A percentile compares a stretch with the other conserved stretches of the same genome.
Conservation (phyloP, 2,329 filamentous ascomycete species). For the Neoscytalidium dimidiatum region DNA sequence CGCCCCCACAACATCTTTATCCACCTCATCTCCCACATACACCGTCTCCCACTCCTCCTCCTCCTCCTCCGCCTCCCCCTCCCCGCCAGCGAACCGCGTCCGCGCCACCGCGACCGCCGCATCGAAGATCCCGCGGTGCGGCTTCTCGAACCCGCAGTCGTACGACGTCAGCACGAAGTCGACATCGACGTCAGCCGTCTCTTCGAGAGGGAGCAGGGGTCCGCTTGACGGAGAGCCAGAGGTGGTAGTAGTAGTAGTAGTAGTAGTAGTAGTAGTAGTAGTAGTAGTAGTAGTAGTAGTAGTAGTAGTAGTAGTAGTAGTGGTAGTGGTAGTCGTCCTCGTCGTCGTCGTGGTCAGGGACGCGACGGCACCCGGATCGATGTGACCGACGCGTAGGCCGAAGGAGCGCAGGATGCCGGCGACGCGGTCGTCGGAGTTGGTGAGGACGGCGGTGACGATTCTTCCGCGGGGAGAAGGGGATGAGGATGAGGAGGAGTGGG, state of each 20-base stretch:
- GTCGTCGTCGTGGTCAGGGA: not conserved
- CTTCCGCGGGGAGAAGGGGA: slow-evolving; percentile 26
- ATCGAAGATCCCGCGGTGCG: slow-evolving; percentile 57
- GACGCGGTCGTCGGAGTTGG: slow-evolving; percentile 66
- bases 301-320: too few species aligned
- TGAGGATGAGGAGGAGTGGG: not conserved
- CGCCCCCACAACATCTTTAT: slow-evolving; percentile 55
- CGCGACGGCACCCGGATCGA: not conserved
- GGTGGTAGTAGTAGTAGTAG: too few species aligned
- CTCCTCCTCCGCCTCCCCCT: not conserved
- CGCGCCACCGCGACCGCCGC: slow-evolving; percentile 52
- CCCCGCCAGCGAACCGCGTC: slow-evolving; percentile 29
- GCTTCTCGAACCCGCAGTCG: slow-evolving; percentile 63
- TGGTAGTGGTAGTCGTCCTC: too few species aligned
- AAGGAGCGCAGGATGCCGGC: slow-evolving; percentile 56
- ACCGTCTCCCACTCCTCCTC: slow-evolving; percentile 42
- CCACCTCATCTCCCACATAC: slow-evolving; percentile 57
- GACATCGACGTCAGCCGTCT: slow-evolving; percentile 39
- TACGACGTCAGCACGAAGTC: slow-evolving; percentile 65
- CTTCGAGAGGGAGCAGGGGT: not conserved
- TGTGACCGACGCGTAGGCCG: slow-evolving; percentile 48
- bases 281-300: too few species aligned
- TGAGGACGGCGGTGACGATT: slow-evolving; percentile 59
- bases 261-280: too few species aligned
- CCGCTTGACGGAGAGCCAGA: too few species aligned